phyloP scores from a whole-genome alignment of 208 protist species.

The Giardia muris region DNA sequence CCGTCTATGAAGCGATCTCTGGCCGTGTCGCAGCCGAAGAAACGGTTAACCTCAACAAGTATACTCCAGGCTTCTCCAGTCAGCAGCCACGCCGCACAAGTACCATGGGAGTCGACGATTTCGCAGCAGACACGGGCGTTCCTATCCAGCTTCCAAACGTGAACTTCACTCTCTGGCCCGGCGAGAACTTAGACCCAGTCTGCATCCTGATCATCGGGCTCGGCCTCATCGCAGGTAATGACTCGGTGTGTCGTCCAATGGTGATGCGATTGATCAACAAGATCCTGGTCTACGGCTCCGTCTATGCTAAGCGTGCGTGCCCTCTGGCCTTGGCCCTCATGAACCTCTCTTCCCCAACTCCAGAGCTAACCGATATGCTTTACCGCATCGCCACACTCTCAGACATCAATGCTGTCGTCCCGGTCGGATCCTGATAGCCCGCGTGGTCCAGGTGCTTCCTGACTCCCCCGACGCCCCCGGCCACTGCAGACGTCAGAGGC shows the following conservation, averaged over 20 bases:
- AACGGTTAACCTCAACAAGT: conserved; percentile 12
- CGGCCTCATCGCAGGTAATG: not conserved
- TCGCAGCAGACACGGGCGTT: not conserved
- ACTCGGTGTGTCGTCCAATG: not conserved
- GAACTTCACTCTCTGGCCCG: not conserved
- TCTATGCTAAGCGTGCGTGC: not conserved
- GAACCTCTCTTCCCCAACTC: not conserved
- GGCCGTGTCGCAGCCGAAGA: conserved; percentile 23
- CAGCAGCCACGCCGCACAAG: not conserved
- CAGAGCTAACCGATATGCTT: not conserved
- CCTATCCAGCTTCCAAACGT: not conserved
- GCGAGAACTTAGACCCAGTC: conserved; percentile 7
- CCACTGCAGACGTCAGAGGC: too few species aligned
- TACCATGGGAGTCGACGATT: not conserved
- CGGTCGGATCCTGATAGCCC: too few species aligned
- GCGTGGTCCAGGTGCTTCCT: too few species aligned
- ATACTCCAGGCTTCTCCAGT: not conserved
- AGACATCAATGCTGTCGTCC: conserved; percentile 3
- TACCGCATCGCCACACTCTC: not conserved
- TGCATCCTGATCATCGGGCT: not conserved
- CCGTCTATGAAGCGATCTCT: not conserved
- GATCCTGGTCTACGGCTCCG: not conserved
- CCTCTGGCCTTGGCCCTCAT: not conserved
- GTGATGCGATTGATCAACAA: not conserved
- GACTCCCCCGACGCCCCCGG: too few species aligned